Evolutionary conservation across 306 rosid genomes (phyloP).

Genomic region (Dalbergia oliveri): DNA sequence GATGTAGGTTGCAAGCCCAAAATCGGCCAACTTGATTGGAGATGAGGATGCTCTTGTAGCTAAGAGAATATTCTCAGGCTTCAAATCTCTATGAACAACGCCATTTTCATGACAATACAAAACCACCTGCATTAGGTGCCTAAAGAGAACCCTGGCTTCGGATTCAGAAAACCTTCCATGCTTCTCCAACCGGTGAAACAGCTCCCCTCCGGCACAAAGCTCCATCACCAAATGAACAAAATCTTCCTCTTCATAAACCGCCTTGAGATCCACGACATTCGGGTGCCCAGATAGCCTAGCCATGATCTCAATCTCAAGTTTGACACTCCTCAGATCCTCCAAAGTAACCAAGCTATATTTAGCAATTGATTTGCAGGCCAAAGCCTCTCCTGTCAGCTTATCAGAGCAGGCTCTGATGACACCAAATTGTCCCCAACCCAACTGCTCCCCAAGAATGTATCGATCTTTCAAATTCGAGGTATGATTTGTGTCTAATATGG

Average conservation of each 20-base stretch:
- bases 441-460: constrained; percentile 76
- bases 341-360: constrained; percentile 81
- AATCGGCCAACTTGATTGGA: constrained; percentile 87
- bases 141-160: constrained; percentile 76
- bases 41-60: constrained; percentile 78
- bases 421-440: constrained; percentile 92
- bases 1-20: constrained; percentile 91
- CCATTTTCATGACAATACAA: constrained; percentile 89
- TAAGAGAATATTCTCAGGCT: constrained; percentile 86
- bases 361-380: constrained; percentile 88
- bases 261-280: constrained; percentile 89
- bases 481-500: constrained; percentile 66
- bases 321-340: constrained; percentile 77
- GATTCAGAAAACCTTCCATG: constrained; percentile 76
- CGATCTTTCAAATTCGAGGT: constrained; percentile 66
- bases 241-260: constrained; percentile 83
- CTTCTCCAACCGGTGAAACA: constrained; percentile 82
- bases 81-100: constrained; percentile 86
- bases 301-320: constrained; percentile 92
- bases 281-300: constrained; percentile 87
- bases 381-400: constrained; percentile 72
- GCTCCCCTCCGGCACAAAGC: constrained; percentile 95
- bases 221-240: constrained; percentile 93
- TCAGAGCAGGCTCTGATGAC: constrained; percentile 75
- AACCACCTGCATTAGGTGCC: constrained; percentile 85